Base-by-base conservation (phyloP, 768 basidiomycete species). In the Lentinula guzmanii region DNA sequence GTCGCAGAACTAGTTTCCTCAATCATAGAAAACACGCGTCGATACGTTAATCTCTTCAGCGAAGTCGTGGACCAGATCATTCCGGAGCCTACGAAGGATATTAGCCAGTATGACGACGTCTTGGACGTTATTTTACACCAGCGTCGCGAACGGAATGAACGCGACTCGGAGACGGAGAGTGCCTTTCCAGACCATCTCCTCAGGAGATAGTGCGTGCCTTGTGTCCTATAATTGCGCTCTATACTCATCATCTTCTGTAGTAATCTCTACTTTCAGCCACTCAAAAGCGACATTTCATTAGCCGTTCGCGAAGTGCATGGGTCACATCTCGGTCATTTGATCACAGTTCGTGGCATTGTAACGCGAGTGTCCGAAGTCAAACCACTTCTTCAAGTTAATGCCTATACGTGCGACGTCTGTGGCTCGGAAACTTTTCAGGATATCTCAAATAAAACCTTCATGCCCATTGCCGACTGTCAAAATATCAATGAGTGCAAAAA, bases 291-390 rank as follows among this genome's bases (percentile, higher is more conserved):
- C 64, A 65, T 86, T 16, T 80, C 88, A 13, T 81, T 97, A 70
- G 95, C 97, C 41, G 97, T 98, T 15, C 88, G 97, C 56, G 88
- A 96, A 50, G 93, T 98, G 48, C 89, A 86, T 65, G 92, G 95
- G 13, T 68, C 76, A 7, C 88, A 93, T 64, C 83, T 98, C n/a
- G 97, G 97, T 52, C 88, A 84, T 64, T 79, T 98, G 62, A 96
- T 99, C 72, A 98, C 94, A 37, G 92, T 96, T 65, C 91, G 95
- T 45, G 97, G 97, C 60, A 98, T 99, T 66, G 94, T 98, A 58
- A 99, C 95, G 34, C 94, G 97, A 64, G 95, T 99, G 3, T 98
- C 95, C 3, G 97, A 98, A 77, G 97, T 99, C 71, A 98, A 98
- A 71, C 97, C 97, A 9, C 86, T 98, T 16, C 84, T 99, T 13